Evolutionary conservation across 1,139 yeast species (phyloP).

Genomic region (Protomyces gravidus): DNA sequence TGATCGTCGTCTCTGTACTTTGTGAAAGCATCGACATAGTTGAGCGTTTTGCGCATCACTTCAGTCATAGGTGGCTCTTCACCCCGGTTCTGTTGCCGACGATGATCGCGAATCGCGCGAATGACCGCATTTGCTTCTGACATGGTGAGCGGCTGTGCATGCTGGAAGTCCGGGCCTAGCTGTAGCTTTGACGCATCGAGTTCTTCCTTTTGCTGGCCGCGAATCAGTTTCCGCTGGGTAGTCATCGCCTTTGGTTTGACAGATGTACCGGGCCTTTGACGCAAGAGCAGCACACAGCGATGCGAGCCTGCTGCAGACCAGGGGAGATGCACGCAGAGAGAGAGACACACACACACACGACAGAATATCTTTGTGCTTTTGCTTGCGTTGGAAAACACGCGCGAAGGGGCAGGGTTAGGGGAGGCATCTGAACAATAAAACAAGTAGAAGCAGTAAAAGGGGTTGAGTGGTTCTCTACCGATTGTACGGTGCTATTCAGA

Average conservation of each 20-base stretch:
- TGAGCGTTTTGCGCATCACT: constrained; percentile 85
- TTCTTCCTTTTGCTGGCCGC: constrained; percentile 23
- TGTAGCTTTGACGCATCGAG: constrained; percentile 31
- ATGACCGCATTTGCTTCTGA: constrained; percentile 32
- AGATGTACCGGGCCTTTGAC: background rate
- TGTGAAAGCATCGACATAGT: constrained; percentile 78
- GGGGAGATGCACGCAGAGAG: background rate
- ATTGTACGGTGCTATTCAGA: background rate
- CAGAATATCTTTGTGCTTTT: no score
- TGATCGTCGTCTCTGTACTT: constrained; percentile 89
- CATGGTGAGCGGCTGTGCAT: constrained; percentile 31
- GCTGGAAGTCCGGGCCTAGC: constrained; percentile 31
- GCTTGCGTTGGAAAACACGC: no score
- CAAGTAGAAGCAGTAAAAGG: background rate
- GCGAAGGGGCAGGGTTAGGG: background rate
- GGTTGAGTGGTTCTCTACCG: background rate
- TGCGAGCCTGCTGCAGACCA: background rate
- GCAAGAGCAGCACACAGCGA: background rate
- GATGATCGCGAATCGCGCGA: constrained; percentile 30
- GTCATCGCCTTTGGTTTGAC: constrained; percentile 7
- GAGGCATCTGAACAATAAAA: background rate
- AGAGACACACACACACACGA: no score
- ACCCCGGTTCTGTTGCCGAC: constrained; percentile 25
- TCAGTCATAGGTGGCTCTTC: constrained; percentile 32
- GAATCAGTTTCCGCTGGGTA: constrained; percentile 14